Evolutionary conservation across 176 grass and related monocot genomes (phyloP).

Genomic region (Puya raimondii): DNA sequence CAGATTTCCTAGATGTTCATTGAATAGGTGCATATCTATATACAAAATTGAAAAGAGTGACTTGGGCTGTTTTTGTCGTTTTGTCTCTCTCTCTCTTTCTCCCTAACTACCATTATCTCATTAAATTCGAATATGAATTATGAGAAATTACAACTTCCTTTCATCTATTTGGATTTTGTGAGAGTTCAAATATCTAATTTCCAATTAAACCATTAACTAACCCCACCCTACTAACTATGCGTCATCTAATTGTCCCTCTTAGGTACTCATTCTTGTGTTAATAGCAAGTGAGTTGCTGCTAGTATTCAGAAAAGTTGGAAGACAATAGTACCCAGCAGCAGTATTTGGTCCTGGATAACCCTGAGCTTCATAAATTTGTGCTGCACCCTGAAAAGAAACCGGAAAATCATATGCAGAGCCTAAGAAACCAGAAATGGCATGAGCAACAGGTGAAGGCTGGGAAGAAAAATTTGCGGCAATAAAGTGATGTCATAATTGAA

Average conservation of each 20-base stretch:
- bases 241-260: too few relatives aligned
- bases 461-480: neutral
- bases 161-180: conserved; percentile 5
- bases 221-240: too few relatives aligned
- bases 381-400: conserved; percentile 37
- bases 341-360: conserved; percentile 31
- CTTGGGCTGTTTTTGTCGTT: too few relatives aligned
- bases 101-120: neutral
- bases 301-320: neutral
- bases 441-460: neutral
- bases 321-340: conserved; percentile 32
- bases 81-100: too few relatives aligned
- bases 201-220: too few relatives aligned
- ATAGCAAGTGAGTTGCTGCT: too few relatives aligned
- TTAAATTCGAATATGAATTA: conserved; percentile 1
- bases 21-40: neutral
- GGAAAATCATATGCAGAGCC: neutral
- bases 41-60: neutral
- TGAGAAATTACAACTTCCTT: neutral
- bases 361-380: conserved; percentile 39
- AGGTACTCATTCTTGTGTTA: too few relatives aligned
- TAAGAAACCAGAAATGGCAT: neutral
- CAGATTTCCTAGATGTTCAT: neutral
- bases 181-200: neutral
- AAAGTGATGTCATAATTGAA: too few relatives aligned